Percentiles rank a stretch among this genome's conserved stretches.
Evolutionary conservation across 352 stramenopile genomes (phyloP).

Genomic region (Globisporangium apiculatum): DNA sequence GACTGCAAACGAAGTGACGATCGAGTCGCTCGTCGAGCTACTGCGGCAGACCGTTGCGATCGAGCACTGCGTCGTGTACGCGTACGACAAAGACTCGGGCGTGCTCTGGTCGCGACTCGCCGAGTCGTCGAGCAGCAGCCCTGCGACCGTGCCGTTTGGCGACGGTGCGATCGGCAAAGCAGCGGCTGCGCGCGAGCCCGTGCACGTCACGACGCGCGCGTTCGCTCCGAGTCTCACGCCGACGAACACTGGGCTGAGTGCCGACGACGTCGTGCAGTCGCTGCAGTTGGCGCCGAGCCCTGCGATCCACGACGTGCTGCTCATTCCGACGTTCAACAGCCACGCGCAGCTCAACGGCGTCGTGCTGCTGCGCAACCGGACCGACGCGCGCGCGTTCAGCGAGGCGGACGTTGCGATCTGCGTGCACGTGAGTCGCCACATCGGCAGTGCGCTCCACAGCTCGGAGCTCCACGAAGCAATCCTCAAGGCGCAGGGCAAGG

Average conservation of each 20-base stretch:
- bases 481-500: conserved; percentile 50
- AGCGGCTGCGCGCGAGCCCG: conserved; percentile 15
- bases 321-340: conserved; percentile 40
- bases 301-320: conserved; percentile 36
- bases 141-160: conserved; percentile 36
- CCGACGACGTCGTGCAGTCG: conserved; percentile 13
- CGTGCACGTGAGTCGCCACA: conserved; percentile 39
- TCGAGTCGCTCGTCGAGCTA: conserved; percentile 40
- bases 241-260: conserved; percentile 3
- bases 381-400: conserved; percentile 25
- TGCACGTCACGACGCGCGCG: conserved; percentile 22
- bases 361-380: conserved; percentile 42
- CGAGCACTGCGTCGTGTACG: conserved; percentile 54
- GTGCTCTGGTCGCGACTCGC: conserved; percentile 41
- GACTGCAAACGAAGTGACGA: conserved; percentile 19
- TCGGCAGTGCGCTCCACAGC: conserved; percentile 46
- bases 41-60: conserved; percentile 43
- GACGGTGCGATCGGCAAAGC: conserved; percentile 47
- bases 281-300: conserved; percentile 5
- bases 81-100: conserved; percentile 41
- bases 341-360: conserved; percentile 48
- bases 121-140: conserved; percentile 16
- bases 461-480: conserved; percentile 53
- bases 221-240: conserved; percentile 3
- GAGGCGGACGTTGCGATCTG: conserved; percentile 53